A percentile compares a stretch with the other conserved stretches of the same genome.
phyloP scores from a whole-genome alignment of 768 basidiomycete species.

The Coprinopsis strossmayeri region DNA sequence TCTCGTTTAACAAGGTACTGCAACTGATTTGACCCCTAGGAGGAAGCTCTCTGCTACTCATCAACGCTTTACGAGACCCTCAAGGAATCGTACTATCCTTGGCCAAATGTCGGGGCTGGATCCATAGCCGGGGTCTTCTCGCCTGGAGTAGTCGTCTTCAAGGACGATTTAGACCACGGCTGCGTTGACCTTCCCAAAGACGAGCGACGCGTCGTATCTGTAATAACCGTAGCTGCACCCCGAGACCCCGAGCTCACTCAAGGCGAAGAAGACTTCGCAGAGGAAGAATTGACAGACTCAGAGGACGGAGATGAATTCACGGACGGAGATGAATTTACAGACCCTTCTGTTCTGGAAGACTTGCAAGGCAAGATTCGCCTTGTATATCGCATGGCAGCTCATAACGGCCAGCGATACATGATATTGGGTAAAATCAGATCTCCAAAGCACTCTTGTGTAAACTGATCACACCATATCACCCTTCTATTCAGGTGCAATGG shows the following conservation, averaged over 20 bases:
- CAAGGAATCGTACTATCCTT: slow-evolving; percentile 34
- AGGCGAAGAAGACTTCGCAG: slow-evolving; percentile 17
- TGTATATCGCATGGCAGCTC: slow-evolving; percentile 36
- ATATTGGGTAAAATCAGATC: slow-evolving; percentile 36
- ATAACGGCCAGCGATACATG: slow-evolving; percentile 27
- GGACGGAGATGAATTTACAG: slow-evolving; percentile 17
- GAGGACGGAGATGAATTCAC: no score
- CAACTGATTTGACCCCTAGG: slow-evolving; percentile 19
- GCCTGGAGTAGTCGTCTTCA: slow-evolving; percentile 40
- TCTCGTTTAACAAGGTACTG: background rate
- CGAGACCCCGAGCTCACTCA: slow-evolving; percentile 23
- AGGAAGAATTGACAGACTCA: no score
- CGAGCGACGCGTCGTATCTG: slow-evolving; percentile 32
- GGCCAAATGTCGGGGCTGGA: slow-evolving; percentile 37
- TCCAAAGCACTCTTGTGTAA: no score
- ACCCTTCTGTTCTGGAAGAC: slow-evolving; percentile 24
- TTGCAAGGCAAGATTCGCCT: slow-evolving; percentile 36
- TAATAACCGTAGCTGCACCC: slow-evolving; percentile 42
- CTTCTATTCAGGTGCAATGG: slow-evolving; percentile 42
- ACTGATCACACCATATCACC: no score
- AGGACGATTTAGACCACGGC: slow-evolving; percentile 36
- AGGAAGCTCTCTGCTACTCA: slow-evolving; percentile 43
- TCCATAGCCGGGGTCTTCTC: slow-evolving; percentile 36
- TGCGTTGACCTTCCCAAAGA: slow-evolving; percentile 26
- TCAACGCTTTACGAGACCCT: slow-evolving; percentile 39